Conservation (phyloP, 352 stramenopile species). For the Pythium sukuiense region DNA sequence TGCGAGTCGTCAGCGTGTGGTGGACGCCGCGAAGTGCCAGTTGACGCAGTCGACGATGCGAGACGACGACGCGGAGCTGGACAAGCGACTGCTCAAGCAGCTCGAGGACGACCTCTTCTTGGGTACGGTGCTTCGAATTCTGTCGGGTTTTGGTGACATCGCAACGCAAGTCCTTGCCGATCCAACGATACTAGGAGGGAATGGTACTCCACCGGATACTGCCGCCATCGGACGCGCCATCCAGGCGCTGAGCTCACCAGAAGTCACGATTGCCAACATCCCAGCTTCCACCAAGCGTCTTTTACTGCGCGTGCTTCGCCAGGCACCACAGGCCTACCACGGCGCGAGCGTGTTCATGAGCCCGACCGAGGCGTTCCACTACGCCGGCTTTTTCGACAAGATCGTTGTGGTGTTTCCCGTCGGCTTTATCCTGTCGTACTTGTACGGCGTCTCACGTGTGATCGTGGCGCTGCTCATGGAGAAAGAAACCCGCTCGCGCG, state of each 20-base stretch:
- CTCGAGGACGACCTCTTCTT: slow-evolving; percentile 59
- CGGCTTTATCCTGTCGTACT: slow-evolving; percentile 91
- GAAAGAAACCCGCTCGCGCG: slow-evolving; percentile 90
- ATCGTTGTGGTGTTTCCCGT: slow-evolving; percentile 79
- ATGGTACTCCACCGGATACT: background rate
- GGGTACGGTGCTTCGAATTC: slow-evolving; percentile 33
- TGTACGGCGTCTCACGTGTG: slow-evolving; percentile 91
- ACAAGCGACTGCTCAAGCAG: slow-evolving; percentile 46
- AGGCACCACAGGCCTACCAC: slow-evolving; percentile 64
- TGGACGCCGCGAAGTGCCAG: slow-evolving; percentile 39
- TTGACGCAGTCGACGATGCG: slow-evolving; percentile 35
- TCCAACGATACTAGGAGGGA: background rate
- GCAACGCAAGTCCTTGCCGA: slow-evolving; percentile 6
- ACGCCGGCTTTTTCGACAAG: slow-evolving; percentile 78
- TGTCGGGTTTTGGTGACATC: slow-evolving; percentile 16
- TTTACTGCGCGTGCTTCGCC: slow-evolving; percentile 49
- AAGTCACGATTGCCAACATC: slow-evolving; percentile 28
- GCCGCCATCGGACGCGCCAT: slow-evolving; percentile 9
- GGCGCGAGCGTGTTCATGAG: slow-evolving; percentile 45
- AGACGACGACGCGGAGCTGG: slow-evolving; percentile 13
- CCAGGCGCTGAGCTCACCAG: slow-evolving; percentile 1
- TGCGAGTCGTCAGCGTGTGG: slow-evolving; percentile 24
- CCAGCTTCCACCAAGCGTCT: slow-evolving; percentile 32
- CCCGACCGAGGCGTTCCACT: slow-evolving; percentile 54
- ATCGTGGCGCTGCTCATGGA: slow-evolving; percentile 91